Evolutionary conservation across 2,329 filamentous ascomycete species (phyloP), one percentile per base, ranked within the genome.

Genomic region (Clarireedia paspali): DNA sequence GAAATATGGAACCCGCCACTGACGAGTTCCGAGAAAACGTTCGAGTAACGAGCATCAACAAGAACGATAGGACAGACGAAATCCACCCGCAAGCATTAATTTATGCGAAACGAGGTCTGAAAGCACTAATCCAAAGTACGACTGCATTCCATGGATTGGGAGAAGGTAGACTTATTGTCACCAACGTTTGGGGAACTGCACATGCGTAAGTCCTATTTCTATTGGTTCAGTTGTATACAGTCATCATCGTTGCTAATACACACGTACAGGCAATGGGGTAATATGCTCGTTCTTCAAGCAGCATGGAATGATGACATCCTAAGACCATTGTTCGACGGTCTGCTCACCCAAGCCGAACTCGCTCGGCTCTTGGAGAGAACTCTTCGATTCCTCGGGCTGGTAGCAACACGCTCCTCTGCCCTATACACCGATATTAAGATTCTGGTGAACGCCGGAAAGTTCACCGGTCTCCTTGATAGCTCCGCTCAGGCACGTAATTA

Each of bases 121-220:
- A 83, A 45, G 88, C 90, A 6, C 82, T 95, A 1, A 83, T 96
- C 53, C 78, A 87, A 67, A 96, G 92, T 69, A 97, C 92, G 0
- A 80, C 83, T 54, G 89, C 91, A 0, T 95, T 97, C 68, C 82
- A 88, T 68, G 77, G 77, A 12, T 78, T 87, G 60, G 63, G 65
- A 23, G 54, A 88, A 26, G 75, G 81, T 15, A 72, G 90, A 30
- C 82, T 88, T 7, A 86, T 96, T 51, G 85, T 97, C 55, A 97
- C 92, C n/a, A 97, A 96, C 65, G 85, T 96, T 24, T 95, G 96
- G 72, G 91, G 92, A 52, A 97, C 92, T 17, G 88, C 91, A 60
- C 92, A 96, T 77, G 91, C 92, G 89, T 95, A 88, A 82, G 89
- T 83, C 51, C 51, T 12, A 38, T 2, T 39, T 30, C 20, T 42